Conservation (phyloP, 2,329 filamentous ascomycete species). For the Phialophora macrospora region DNA sequence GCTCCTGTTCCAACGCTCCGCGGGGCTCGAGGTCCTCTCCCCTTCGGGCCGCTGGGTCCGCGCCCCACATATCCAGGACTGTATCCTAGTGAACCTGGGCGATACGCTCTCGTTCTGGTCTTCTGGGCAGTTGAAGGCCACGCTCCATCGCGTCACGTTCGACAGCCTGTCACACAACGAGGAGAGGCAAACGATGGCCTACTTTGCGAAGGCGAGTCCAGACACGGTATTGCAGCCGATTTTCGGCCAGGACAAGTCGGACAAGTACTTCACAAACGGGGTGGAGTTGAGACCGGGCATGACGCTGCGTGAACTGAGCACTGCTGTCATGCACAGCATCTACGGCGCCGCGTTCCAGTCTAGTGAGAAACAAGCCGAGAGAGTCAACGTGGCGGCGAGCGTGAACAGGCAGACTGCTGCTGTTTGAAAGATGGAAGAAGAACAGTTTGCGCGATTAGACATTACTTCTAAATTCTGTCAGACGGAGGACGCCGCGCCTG, state of each 20-base stretch:
- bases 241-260: background rate
- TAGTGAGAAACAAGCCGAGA: background rate
- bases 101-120: slow-evolving; percentile 85
- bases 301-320: slow-evolving; percentile 34
- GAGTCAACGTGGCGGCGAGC: too few relatives aligned
- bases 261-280: slow-evolving; percentile 36
- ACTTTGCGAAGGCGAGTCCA: slow-evolving; percentile 36
- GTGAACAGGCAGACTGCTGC: background rate
- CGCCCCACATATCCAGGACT: slow-evolving; percentile 77
- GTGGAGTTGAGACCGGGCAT: slow-evolving; percentile 36
- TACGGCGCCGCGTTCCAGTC: slow-evolving; percentile 29
- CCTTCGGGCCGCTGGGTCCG: slow-evolving; percentile 79
- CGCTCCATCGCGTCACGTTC: slow-evolving; percentile 73
- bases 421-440: background rate
- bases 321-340: slow-evolving; percentile 36
- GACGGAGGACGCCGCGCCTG: background rate
- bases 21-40: slow-evolving; percentile 65
- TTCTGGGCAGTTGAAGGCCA: slow-evolving; percentile 88
- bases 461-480: slow-evolving; percentile 1
- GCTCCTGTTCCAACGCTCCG: slow-evolving; percentile 60
- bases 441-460: background rate
- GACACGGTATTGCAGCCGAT: slow-evolving; percentile 37
- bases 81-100: slow-evolving; percentile 85
- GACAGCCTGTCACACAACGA: slow-evolving; percentile 32
- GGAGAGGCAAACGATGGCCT: slow-evolving; percentile 39